Conservation (phyloP, 2,329 filamentous ascomycete species). For the Trichoderma koningiopsis region DNA sequence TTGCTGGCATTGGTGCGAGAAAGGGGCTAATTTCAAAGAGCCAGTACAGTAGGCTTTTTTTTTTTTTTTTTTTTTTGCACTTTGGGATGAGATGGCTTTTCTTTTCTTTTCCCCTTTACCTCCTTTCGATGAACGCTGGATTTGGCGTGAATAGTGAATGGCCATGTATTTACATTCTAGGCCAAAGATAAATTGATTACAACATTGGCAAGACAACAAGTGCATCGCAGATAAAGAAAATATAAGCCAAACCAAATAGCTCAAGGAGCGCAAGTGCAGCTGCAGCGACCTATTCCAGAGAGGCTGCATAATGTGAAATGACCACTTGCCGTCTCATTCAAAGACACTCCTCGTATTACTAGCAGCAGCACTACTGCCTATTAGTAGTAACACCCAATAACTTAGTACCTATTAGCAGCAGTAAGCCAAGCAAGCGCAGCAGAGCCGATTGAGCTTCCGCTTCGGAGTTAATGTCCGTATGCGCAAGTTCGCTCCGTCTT, state of each 20-base stretch:
- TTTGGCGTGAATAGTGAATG: not conserved
- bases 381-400: not conserved
- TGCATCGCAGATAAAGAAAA: not conserved
- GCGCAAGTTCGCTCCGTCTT: constrained; percentile 13
- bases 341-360: not conserved
- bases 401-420: not conserved
- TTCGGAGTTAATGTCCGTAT: constrained; percentile 17
- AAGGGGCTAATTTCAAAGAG: not conserved
- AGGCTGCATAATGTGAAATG: not conserved
- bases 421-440: not conserved
- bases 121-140: not conserved
- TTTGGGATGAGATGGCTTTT: not conserved
- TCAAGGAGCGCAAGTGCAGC: not conserved
- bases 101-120: not conserved
- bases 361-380: not conserved
- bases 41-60: not conserved
- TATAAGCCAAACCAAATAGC: too few relatives aligned
- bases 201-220: not conserved
- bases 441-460: not conserved
- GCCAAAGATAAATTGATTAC: constrained; percentile 7
- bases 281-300: not conserved
- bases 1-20: not conserved
- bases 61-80: not conserved
- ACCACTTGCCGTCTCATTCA: not conserved
- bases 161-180: constrained; percentile 14